Evolutionary conservation across 164 flowering plant species (phyloP).

Genomic region (Dillenia suffruticosa): DNA sequence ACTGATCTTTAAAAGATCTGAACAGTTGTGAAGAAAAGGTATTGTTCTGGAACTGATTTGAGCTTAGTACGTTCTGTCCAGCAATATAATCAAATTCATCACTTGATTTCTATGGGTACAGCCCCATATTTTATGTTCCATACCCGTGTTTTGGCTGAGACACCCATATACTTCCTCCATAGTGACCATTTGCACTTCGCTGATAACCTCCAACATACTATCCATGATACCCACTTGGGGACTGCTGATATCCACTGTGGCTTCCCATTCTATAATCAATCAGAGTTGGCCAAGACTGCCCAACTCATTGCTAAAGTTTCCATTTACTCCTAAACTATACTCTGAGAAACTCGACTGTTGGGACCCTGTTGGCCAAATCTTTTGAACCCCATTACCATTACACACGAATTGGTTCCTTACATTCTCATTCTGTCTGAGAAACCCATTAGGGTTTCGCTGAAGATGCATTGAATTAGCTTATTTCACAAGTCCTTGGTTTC

Average conservation of each 20-base stretch:
- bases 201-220: neutral
- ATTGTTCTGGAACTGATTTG: conserved; percentile 7
- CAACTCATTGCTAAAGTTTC: no score
- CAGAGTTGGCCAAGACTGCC: no score
- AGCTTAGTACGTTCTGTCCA: conserved; percentile 9
- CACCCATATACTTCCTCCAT: neutral
- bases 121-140: neutral
- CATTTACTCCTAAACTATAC: no score
- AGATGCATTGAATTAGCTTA: neutral
- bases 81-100: neutral
- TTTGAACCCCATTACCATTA: neutral
- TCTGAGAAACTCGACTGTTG: no score
- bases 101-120: neutral
- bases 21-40: conserved; percentile 2
- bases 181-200: neutral
- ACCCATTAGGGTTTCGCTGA: conserved; percentile 5
- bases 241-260: neutral
- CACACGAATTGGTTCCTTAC: conserved; percentile 1
- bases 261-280: neutral
- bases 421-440: neutral
- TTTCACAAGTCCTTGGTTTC: no score
- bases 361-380: no score
- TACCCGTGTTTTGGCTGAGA: conserved; percentile 16
- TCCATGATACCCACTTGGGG: conserved; percentile 1
- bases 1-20: conserved; percentile 8